A percentile compares a stretch with the other conserved stretches of the same genome.
Conservation (phyloP, 2,329 filamentous ascomycete genomes). For the Exophiala lecanii-corni region DNA sequence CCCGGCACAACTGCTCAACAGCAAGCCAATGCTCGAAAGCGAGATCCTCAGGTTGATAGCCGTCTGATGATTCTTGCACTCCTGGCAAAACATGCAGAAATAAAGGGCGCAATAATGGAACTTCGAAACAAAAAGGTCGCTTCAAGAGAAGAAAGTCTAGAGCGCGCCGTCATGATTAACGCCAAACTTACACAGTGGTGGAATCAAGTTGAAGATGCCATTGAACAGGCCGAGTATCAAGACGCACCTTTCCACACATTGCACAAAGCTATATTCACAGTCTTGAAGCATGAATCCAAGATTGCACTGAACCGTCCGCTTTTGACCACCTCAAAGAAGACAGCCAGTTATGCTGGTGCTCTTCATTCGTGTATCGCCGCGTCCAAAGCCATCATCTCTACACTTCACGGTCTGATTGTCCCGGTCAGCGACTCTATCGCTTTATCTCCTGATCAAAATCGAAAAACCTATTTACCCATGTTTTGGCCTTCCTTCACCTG, state of each 20-base stretch:
- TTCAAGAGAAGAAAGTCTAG: conserved; percentile 40
- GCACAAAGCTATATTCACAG: conserved; percentile 41
- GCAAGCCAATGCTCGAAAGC: background rate
- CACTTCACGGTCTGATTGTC: conserved; percentile 32
- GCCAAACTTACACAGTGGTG: conserved; percentile 50
- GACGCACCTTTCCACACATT: conserved; percentile 28
- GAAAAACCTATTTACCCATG: conserved; percentile 30
- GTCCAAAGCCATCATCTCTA: conserved; percentile 45
- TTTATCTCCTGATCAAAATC: background rate
- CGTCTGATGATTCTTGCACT: conserved; percentile 37
- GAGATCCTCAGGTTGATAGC: conserved; percentile 7
- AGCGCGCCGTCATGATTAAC: conserved; percentile 44
- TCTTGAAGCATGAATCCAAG: conserved; percentile 47
- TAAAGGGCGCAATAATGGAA: conserved; percentile 50
- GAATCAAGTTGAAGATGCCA: conserved; percentile 50
- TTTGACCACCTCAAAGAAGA: conserved; percentile 43
- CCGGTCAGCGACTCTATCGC: background rate
- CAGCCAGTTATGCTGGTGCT: conserved; percentile 44
- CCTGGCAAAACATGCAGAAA: conserved; percentile 45
- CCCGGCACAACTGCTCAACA: background rate
- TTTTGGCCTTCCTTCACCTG: conserved; percentile 52
- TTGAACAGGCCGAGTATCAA: conserved; percentile 35
- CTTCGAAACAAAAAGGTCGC: conserved; percentile 50
- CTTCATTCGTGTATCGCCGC: conserved; percentile 50
- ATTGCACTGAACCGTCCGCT: conserved; percentile 50